A percentile compares a stretch with the other conserved stretches of the same genome.
These are phyloP conservation scores for Trichoderma orchidacearum DNA, from an alignment of 495 filamentous ascomycete genomes.

Conservation along the genomic window DNA sequence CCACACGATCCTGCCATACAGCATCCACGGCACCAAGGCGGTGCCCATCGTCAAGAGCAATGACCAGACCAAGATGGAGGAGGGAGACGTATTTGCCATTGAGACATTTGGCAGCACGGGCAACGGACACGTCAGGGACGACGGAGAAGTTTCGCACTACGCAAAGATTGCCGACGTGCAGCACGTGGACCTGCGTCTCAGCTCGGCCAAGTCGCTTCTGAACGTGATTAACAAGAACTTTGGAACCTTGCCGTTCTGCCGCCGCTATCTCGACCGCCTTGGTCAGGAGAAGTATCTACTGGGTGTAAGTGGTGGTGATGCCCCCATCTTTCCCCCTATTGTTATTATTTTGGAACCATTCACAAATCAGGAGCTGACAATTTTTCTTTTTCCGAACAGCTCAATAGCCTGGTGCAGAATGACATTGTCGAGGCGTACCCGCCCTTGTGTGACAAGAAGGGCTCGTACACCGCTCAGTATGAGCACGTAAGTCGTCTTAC, in stretches of 20 bases:
- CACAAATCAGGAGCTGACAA: background rate
- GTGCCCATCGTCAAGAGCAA: conserved; percentile 77
- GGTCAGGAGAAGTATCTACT: conserved; percentile 83
- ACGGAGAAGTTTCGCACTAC: conserved; percentile 74
- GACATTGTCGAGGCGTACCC: conserved; percentile 87
- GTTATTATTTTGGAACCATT: background rate
- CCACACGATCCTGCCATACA: conserved; percentile 74
- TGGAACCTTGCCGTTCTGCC: conserved; percentile 74
- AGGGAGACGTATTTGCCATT: conserved; percentile 85
- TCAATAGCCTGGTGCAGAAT: conserved; percentile 75
- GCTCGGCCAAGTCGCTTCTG: conserved; percentile 68
- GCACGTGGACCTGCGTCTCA: conserved; percentile 52
- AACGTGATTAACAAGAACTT: conserved; percentile 89
- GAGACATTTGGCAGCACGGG: conserved; percentile 92
- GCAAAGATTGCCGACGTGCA: conserved; percentile 49
- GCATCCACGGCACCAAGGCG: conserved; percentile 80
- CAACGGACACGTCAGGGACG: conserved; percentile 70
- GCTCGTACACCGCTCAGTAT: conserved; percentile 86
- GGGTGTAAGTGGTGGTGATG: conserved; percentile 44
- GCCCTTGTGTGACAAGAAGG: conserved; percentile 82
- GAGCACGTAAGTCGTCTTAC: conserved; percentile 61
- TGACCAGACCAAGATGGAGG: conserved; percentile 84
- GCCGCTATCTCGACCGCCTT: conserved; percentile 72
- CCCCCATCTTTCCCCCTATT: background rate
- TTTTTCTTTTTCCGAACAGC: conserved; percentile 25